phyloP scores from a whole-genome alignment of 2,329 filamentous ascomycete species.

The Ophiostoma perfectum region DNA sequence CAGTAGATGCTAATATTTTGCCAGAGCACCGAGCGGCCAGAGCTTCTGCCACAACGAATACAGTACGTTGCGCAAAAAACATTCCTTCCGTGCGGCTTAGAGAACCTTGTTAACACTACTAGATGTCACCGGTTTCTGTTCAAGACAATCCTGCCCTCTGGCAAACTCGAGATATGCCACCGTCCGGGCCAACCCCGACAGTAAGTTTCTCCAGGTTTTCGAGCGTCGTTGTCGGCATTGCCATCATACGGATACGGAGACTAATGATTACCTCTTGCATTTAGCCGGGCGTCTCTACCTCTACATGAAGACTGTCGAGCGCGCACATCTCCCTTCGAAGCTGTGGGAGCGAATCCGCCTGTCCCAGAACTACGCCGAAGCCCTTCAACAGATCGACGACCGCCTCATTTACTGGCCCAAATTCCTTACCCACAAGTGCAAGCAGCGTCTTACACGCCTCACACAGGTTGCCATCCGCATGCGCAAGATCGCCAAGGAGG shows the following conservation, averaged over 20 bases:
- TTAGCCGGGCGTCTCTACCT: conserved; percentile 66
- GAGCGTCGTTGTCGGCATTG: not conserved
- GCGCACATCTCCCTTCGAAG: conserved; percentile 79
- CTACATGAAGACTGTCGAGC: conserved; percentile 94
- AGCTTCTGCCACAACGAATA: conserved; percentile 96
- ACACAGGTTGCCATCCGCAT: conserved; percentile 83
- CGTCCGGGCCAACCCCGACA: conserved; percentile 67
- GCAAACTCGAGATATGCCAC: conserved; percentile 93
- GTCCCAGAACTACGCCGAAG: conserved; percentile 83
- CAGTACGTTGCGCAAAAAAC: conserved; percentile 43
- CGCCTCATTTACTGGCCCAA: conserved; percentile 91
- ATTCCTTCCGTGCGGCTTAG: too few species aligned
- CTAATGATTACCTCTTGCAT: not conserved
- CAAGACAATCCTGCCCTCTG: conserved; percentile 76
- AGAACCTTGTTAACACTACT: not conserved
- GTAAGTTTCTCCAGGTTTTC: conserved; percentile 22
- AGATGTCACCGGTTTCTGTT: conserved; percentile 40
- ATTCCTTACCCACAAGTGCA: conserved; percentile 79
- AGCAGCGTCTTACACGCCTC: conserved; percentile 86
- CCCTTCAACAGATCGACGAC: conserved; percentile 79
- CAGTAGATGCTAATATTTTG: conserved; percentile 12
- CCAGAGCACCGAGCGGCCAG: conserved; percentile 62
- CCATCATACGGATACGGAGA: not conserved
- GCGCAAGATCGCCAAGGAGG: conserved; percentile 78
- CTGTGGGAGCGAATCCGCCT: conserved; percentile 93